Evolutionary conservation across 2,329 filamentous ascomycete species (phyloP), one percentile per base, ranked within the genome.

Genomic region (Paracorniculantispora psalliotae): DNA sequence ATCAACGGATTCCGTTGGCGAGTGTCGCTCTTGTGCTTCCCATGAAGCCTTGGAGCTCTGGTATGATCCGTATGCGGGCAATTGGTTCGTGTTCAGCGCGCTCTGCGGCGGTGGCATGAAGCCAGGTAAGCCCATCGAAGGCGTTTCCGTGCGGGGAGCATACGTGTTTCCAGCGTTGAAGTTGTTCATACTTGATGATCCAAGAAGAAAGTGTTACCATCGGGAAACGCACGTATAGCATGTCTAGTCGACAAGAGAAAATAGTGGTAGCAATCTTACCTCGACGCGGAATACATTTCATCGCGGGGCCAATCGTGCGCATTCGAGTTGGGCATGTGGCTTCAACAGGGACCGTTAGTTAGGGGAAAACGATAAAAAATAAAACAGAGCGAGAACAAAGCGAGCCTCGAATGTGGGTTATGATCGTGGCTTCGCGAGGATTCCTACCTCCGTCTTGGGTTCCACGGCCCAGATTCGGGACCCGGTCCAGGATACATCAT

Each of bases 1-100:
- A 68, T 85, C 83, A 62, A 84, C 75, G 25, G 81, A 84, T 65
- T 83, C 81, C 44, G 79, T 77, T 7, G 81, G 81, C 10, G 82
- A 85, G 68, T 81, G 83, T 64, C 77, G 74, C 52, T 74, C 78
- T 61, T 76, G 77, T 44, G 70, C 69, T 8, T 81, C 80, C 77
- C 79, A 81, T n/a, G 70, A 75, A 30, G 77, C 71, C 60, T 68
- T 72, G 37, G 73, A 68, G 64, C 70, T 71, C 63, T 74, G 73
- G 64, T 78, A 79, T 17, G 75, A 75, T 37, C 68, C 67, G 50
- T 72, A 72, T 30, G 64, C 64, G 12, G 63, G 59, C 10, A 56
- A 60, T 33, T 64, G 63, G 61, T 67, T 71, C 54, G 68, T 68
- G 59, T 74, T 75, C 48, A 72, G 71, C 33, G 72, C 74, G 48